These are phyloP conservation scores for Schizonepeta tenuifolia DNA, from an alignment of 257 asterid genomes.

Conservation along the genomic window DNA sequence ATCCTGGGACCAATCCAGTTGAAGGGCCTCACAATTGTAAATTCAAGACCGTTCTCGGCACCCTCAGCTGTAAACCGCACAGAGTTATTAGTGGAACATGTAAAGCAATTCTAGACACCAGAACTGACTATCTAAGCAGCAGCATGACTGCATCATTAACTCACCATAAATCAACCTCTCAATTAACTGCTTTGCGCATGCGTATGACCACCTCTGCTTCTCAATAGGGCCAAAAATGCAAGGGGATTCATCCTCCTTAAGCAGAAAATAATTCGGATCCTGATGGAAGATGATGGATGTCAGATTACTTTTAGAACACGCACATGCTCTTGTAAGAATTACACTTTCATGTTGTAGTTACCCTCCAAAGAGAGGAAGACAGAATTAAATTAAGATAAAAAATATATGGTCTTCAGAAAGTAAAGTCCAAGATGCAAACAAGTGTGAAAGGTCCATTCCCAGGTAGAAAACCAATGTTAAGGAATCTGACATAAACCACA, in stretches of 20 bases:
- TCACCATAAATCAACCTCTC: conserved; percentile 94
- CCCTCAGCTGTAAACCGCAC: conserved; percentile 80
- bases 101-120: conserved; percentile 2
- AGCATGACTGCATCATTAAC: conserved; percentile 35
- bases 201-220: conserved; percentile 99
- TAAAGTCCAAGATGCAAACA: background rate
- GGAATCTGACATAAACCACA: background rate
- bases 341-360: background rate
- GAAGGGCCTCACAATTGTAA: conserved; percentile 94
- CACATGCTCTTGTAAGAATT: background rate
- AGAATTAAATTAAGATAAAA: background rate
- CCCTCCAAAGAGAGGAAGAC: background rate
- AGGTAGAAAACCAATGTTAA: conserved; percentile 7
- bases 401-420: background rate
- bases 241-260: conserved; percentile 83
- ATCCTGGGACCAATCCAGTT: conserved; percentile 99
- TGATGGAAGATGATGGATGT: conserved; percentile 41
- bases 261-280: conserved; percentile 86
- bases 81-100: conserved; percentile 19
- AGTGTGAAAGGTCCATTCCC: background rate
- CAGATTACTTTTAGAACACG: conserved; percentile 15
- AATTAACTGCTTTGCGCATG: conserved; percentile 92
- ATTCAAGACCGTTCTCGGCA: conserved; percentile 96
- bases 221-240: conserved; percentile 96
- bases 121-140: conserved; percentile 21